Percentiles rank a stretch among this genome's conserved stretches.
Conservation (phyloP, 805 yeast genomes). For the Saccharomyces kudriavzevii region DNA sequence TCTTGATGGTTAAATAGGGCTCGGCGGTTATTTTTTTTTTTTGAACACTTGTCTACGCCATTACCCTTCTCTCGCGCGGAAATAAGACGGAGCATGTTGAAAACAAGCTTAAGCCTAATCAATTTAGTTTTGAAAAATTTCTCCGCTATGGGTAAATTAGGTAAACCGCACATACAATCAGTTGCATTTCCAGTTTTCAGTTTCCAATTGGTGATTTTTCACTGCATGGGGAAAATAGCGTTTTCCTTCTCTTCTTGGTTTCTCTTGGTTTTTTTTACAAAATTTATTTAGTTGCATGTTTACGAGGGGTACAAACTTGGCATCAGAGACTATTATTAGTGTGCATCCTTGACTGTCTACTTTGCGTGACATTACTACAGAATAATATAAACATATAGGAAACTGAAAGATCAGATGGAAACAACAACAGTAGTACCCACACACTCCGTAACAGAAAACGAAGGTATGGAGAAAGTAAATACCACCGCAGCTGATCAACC, state of each 20-base stretch:
- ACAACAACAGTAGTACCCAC: not conserved
- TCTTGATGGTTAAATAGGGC: not conserved
- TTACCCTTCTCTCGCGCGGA: not conserved
- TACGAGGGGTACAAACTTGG: not conserved
- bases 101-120: not conserved
- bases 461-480: not conserved
- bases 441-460: not conserved
- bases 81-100: not conserved
- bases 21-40: not conserved
- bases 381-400: not conserved
- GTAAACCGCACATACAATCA: not conserved
- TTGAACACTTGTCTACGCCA: not conserved
- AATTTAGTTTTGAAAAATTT: not conserved
- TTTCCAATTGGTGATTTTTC: not conserved
- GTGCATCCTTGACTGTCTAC: not conserved
- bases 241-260: not conserved
- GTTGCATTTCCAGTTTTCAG: not conserved
- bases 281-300: not conserved
- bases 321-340: not conserved
- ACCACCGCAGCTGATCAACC: not conserved
- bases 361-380: not conserved
- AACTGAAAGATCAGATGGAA: not conserved
- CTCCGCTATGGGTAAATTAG: not conserved
- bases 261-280: not conserved
- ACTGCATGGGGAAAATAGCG: not conserved